Evolutionary conservation across 2,329 filamentous ascomycete genomes (phyloP).

Genomic region (Fusarium brevicatenulatum): DNA sequence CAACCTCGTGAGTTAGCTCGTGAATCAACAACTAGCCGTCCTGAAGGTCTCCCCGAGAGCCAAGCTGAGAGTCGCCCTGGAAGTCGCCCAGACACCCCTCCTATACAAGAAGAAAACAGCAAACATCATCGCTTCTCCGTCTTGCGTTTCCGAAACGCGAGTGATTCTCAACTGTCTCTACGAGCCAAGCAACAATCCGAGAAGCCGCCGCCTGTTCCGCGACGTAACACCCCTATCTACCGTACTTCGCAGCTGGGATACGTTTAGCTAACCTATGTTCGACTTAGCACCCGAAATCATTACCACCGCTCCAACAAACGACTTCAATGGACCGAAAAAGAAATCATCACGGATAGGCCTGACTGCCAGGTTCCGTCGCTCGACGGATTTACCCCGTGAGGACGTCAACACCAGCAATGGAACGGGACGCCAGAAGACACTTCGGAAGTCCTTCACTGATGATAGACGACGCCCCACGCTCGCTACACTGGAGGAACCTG

Average conservation of each 20-base stretch:
- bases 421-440: slow-evolving; percentile 32
- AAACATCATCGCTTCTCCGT: slow-evolving; percentile 74
- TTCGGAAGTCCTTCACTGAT: slow-evolving; percentile 58
- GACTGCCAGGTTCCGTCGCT: slow-evolving; percentile 62
- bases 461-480: slow-evolving; percentile 47
- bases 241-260: background rate
- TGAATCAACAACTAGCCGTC: slow-evolving; percentile 17
- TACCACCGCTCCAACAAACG: slow-evolving; percentile 86
- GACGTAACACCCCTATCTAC: slow-evolving; percentile 56
- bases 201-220: slow-evolving; percentile 67
- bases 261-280: slow-evolving; percentile 34
- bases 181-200: slow-evolving; percentile 75
- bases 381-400: slow-evolving; percentile 57
- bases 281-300: slow-evolving; percentile 77
- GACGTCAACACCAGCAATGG: slow-evolving; percentile 37
- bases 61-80: slow-evolving; percentile 24
- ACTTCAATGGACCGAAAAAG: slow-evolving; percentile 64
- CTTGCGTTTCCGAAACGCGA: slow-evolving; percentile 89
- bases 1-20: slow-evolving; percentile 41
- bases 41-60: slow-evolving; percentile 8
- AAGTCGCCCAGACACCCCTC: slow-evolving; percentile 58
- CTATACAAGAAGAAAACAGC: slow-evolving; percentile 63
- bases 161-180: slow-evolving; percentile 86
- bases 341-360: slow-evolving; percentile 66
- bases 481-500: slow-evolving; percentile 66